These are phyloP conservation scores for Acacia melanoxylon DNA, from an alignment of 306 rosid species.

Conservation along the genomic window DNA sequence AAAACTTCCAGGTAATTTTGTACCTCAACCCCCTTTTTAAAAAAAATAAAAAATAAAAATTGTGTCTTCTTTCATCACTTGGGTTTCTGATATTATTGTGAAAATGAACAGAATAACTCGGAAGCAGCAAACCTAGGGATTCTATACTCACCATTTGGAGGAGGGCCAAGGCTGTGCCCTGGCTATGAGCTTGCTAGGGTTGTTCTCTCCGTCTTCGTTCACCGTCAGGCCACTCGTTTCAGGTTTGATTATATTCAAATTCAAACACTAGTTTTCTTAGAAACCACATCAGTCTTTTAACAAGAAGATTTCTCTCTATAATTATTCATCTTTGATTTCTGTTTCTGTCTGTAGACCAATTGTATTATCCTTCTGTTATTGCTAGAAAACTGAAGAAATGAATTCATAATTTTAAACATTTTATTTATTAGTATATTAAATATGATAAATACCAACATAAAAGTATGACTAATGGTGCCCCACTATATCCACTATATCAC, in stretches of 20 bases:
- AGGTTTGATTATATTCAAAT: constrained; percentile 43
- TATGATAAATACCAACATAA: no score
- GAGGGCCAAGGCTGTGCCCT: constrained; percentile 89
- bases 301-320: background rate
- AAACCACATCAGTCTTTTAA: no score
- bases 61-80: background rate
- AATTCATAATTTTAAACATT: background rate
- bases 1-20: no score
- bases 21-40: no score
- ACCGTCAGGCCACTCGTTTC: constrained; percentile 70
- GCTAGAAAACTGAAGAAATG: background rate
- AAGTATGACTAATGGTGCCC: no score
- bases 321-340: background rate
- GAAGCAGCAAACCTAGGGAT: constrained; percentile 47
- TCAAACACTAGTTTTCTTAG: background rate
- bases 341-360: background rate
- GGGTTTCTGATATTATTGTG: background rate
- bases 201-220: constrained; percentile 87
- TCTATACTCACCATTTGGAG: constrained; percentile 88
- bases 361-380: background rate
- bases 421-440: no score
- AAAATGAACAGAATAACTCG: constrained; percentile 48
- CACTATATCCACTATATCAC: no score
- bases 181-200: constrained; percentile 95
- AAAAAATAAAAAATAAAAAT: background rate